Evolutionary conservation across 2,329 filamentous ascomycete species (phyloP).

Genomic region (Drechslerella dactyloides): DNA sequence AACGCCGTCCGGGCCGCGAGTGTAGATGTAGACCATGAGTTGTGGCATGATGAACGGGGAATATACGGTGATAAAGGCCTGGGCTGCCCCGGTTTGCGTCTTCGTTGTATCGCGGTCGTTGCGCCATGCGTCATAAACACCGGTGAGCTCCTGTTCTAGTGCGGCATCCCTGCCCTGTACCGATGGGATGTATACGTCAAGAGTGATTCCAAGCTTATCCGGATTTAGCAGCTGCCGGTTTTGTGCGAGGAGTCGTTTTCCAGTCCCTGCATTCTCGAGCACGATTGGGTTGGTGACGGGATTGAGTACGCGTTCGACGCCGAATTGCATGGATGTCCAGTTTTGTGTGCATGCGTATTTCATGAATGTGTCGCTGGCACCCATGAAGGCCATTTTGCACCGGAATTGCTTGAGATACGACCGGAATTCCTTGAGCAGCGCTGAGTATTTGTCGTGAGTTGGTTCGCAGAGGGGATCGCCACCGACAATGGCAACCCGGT

Average conservation of each 20-base stretch:
- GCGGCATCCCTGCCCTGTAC: conserved; percentile 54
- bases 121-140: conserved; percentile 59
- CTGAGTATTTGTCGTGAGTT: conserved; percentile 35
- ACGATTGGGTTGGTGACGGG: conserved; percentile 59
- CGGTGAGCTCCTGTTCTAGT: conserved; percentile 56
- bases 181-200: conserved; percentile 58
- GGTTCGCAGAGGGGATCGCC: conserved; percentile 59
- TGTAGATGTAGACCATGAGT: conserved; percentile 60
- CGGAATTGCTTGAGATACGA: conserved; percentile 56
- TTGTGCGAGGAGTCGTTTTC: conserved; percentile 58
- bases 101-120: conserved; percentile 56
- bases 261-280: conserved; percentile 54
- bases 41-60: conserved; percentile 58
- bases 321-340: conserved; percentile 59
- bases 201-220: conserved; percentile 56
- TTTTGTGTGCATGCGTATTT: conserved; percentile 55
- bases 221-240: conserved; percentile 58
- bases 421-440: conserved; percentile 57
- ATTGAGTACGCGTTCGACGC: conserved; percentile 59
- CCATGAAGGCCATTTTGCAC: conserved; percentile 58
- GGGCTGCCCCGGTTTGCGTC: conserved; percentile 50
- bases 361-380: conserved; percentile 57
- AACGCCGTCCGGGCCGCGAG: conserved; percentile 54
- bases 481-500: conserved; percentile 58
- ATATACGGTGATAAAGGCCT: conserved; percentile 60